Evolutionary conservation across 2,329 filamentous ascomycete genomes (phyloP).

Genomic region (Diaporthe caulivora): DNA sequence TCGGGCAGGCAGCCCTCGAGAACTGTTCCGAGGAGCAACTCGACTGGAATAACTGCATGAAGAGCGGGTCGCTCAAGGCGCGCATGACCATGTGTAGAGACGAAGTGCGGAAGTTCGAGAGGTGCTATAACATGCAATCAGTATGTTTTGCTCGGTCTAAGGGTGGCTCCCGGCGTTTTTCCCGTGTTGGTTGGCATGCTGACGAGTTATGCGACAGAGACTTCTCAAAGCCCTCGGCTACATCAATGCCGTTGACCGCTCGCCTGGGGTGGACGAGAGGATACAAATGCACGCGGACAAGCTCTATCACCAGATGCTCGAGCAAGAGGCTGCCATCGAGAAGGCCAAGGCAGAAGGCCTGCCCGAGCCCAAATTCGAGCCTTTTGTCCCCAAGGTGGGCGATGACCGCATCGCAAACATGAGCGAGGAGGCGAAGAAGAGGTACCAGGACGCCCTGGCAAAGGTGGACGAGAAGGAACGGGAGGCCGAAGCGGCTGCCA

Average conservation of each 20-base stretch:
- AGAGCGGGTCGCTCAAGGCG: slow-evolving; percentile 74
- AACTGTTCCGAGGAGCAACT: slow-evolving; percentile 93
- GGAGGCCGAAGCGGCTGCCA: slow-evolving; percentile 72
- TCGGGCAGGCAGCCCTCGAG: slow-evolving; percentile 87
- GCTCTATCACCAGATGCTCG: slow-evolving; percentile 88
- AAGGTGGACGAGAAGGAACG: slow-evolving; percentile 70
- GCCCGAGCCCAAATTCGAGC: slow-evolving; percentile 70
- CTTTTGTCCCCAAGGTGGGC: slow-evolving; percentile 60
- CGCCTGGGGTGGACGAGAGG: slow-evolving; percentile 80
- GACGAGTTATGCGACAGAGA: slow-evolving; percentile 62
- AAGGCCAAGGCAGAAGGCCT: slow-evolving; percentile 73
- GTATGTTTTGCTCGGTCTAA: slow-evolving; percentile 56
- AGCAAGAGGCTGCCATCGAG: slow-evolving; percentile 82
- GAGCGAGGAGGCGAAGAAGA: slow-evolving; percentile 62
- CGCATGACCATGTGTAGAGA: slow-evolving; percentile 84
- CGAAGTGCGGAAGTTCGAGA: slow-evolving; percentile 82
- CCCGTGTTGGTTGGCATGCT: slow-evolving; percentile 3
- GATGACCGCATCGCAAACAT: slow-evolving; percentile 44
- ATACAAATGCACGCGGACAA: slow-evolving; percentile 97
- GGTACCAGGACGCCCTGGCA: slow-evolving; percentile 67
- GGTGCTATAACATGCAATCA: slow-evolving; percentile 90
- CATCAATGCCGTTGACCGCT: slow-evolving; percentile 74
- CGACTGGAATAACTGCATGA: slow-evolving; percentile 86
- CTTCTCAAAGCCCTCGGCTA: slow-evolving; percentile 94
- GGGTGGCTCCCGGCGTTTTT: background rate